Conservation (phyloP, 169 alveolate genomes). For the Plasmodium chabaudi region DNA sequence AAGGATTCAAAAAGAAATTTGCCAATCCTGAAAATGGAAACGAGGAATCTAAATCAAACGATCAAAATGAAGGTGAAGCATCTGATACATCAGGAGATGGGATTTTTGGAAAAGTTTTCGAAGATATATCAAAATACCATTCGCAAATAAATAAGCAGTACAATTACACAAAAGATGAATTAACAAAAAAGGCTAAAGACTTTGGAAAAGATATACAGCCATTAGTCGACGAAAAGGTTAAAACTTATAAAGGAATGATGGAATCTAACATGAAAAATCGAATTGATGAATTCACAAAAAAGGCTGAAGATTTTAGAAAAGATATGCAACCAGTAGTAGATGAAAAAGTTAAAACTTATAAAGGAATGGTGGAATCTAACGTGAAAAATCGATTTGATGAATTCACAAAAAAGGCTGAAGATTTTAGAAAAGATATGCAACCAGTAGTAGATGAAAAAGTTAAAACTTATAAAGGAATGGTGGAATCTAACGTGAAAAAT, state of each 20-base stretch:
- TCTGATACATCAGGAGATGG: too few species aligned
- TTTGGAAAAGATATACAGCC: constrained; percentile 24
- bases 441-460: constrained; percentile 23
- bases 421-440: background rate
- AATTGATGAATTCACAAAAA: constrained; percentile 16
- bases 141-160: constrained; percentile 12
- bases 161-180: constrained; percentile 19
- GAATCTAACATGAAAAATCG: constrained; percentile 15
- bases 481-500: constrained; percentile 17
- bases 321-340: constrained; percentile 15
- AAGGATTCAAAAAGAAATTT: too few species aligned
- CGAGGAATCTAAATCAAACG: too few species aligned
- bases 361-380: constrained; percentile 5
- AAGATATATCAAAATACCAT: too few species aligned
- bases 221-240: constrained; percentile 6
- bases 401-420: constrained; percentile 8
- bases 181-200: constrained; percentile 4
- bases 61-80: too few species aligned
- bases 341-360: constrained; percentile 22
- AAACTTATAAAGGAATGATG: constrained; percentile 17
- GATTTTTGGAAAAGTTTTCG: too few species aligned
- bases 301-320: background rate
- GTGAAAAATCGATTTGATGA: constrained; percentile 22
- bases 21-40: too few species aligned
- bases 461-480: constrained; percentile 13